Evolutionary conservation across 768 basidiomycete species (phyloP), one percentile per base, ranked within the genome.

Genomic region (Hericium rajendrae): DNA sequence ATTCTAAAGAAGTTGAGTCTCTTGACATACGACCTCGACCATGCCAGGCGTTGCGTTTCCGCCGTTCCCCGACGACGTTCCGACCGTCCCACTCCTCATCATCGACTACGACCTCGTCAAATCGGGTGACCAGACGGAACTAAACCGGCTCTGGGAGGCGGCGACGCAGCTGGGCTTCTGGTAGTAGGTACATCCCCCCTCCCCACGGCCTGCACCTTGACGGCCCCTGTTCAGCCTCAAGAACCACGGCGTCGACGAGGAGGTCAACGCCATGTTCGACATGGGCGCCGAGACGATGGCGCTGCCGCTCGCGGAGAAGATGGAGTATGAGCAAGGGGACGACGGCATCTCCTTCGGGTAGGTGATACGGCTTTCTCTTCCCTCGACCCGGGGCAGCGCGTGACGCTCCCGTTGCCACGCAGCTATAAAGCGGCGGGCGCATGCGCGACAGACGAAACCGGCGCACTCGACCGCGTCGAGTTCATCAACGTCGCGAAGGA

Each of bases 161-260:
- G 75, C 76, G 16, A 78, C 75, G 0, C 67, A 70, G 26, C 68
- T 80, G 13, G 80, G 79, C 1, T 81, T 81, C 66, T 81, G 79
- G 75, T 81, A 80, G 76, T 78, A 63, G 64, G 78, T 76, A 13
- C 41, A 20, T 38, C 16, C 18, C 6, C 24, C 9, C 12, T 3
- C 40, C 5, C 0, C 2, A 48, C 6, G 13, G 26, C 20, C 12
- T 18, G 15, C 50, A 26, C 24, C 24, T 13, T 9, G 39, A 16
- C 15, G 22, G 43, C 15, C 8, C 5, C 43, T 13, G 43, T 18
- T 18, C 54, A 76, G 74, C 53, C 65, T 78, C 32, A 74, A 76
- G 64, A 74, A 77, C 60, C 74, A 77, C 55, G 73, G 70, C 3
- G 67, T 67, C 11, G 72, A 74, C 4, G 46, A 64, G 37, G 70